A percentile compares a stretch with the other conserved stretches of the same genome.
These are phyloP conservation scores for Maudiozyma barnettii DNA, from an alignment of 805 yeast species.

Conservation along the genomic window DNA sequence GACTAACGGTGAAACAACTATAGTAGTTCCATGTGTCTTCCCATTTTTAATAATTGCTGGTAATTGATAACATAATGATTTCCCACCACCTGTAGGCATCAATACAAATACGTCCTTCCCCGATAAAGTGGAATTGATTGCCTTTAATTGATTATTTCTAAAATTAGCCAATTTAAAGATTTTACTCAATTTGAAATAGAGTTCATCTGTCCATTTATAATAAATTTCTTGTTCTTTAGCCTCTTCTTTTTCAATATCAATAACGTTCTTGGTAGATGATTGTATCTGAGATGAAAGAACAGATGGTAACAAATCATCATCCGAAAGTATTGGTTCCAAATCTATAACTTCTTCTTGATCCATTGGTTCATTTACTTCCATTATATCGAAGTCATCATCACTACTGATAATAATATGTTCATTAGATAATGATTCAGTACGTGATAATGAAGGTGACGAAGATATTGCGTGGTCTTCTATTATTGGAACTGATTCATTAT, in stretches of 20 bases:
- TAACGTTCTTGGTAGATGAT: neutral
- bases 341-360: slow-evolving; percentile 11
- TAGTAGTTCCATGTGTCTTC: slow-evolving; percentile 68
- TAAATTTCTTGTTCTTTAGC: neutral
- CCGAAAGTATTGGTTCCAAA: slow-evolving; percentile 1
- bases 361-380: neutral
- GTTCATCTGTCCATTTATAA: slow-evolving; percentile 59
- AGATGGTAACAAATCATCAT: slow-evolving; percentile 2
- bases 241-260: neutral
- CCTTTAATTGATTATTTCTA: slow-evolving; percentile 78
- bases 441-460: neutral
- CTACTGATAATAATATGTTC: slow-evolving; percentile 1
- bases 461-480: neutral
- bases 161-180: slow-evolving; percentile 59
- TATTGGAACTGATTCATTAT: neutral
- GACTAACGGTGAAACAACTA: slow-evolving; percentile 88
- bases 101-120: slow-evolving; percentile 88
- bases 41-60: slow-evolving; percentile 82
- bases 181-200: slow-evolving; percentile 43
- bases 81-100: slow-evolving; percentile 99
- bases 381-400: slow-evolving; percentile 3
- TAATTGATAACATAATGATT: slow-evolving; percentile 87
- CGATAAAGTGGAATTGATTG: slow-evolving; percentile 62
- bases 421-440: neutral
- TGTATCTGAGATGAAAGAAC: neutral